Evolutionary conservation across 306 rosid species (phyloP), one percentile per base, ranked within the genome.

Genomic region (Begonia peltatifolia): DNA sequence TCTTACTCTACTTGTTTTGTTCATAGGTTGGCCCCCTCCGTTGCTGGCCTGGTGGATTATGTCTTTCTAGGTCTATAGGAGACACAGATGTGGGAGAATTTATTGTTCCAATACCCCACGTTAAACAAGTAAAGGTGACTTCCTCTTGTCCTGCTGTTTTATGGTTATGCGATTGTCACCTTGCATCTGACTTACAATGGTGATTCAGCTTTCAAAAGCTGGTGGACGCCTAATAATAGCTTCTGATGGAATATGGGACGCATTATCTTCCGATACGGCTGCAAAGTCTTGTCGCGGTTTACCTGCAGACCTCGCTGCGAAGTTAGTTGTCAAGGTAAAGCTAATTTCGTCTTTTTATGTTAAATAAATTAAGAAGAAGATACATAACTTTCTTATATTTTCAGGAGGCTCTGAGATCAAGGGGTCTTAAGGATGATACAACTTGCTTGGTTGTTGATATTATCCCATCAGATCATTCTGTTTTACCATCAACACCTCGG

Each of bases 161-260:
- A 20, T 20, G 23, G 23, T 20, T 20, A 20, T 20, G 23, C 2
- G 4, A 20, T 20, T 20, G 23, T 2, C 23, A 20, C 23, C 23
- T 20, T 20, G 23, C 23, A 20, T 20, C 23, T 20, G 23, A 20
- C 23, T 20, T 20, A 20, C 23, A 20, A 20, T 42, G 62, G 56
- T 58, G 63, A 6, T 67, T 46, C 74, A 86, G 99, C 95, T 90
- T 70, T 90, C 95, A 59, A 75, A 61, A 80, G 86, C 94, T 53
- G 99, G 96, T 14, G 94, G 99, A 59, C 75, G 99, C 61, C 92
- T 90, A 47, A 81, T 90, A 68, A 90, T 90, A 65, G 99, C 99
- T 56, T 90, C 99, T 68, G 99, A 90, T 75, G 99, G 99, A 48
- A 90, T 90, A 59, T 90, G 99, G 99, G 99, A 90, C 59, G 84